Conservation (phyloP, 768 basidiomycete species). For the Hortiboletus campestris region DNA sequence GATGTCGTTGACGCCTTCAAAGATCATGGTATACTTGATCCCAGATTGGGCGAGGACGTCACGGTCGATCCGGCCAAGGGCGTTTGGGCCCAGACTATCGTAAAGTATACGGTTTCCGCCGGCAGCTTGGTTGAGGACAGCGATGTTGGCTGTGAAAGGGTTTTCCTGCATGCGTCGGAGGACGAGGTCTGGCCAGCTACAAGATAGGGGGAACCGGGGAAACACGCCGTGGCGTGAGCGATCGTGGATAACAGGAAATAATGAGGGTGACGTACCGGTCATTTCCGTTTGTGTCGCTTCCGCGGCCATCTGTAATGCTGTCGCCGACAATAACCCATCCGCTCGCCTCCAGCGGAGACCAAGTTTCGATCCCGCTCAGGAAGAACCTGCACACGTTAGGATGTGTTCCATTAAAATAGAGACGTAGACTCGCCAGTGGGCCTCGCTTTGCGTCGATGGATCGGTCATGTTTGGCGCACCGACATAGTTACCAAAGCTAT, state of each 20-base stretch:
- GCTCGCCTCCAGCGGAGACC: background rate
- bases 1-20: constrained; percentile 11
- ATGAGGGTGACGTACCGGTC: background rate
- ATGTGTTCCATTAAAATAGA: background rate
- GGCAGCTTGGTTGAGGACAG: background rate
- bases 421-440: background rate
- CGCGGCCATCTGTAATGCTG: constrained; percentile 3
- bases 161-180: constrained; percentile 4
- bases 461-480: constrained; percentile 14
- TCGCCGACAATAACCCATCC: constrained; percentile 2
- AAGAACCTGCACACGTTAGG: constrained; percentile 2
- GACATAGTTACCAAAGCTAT: constrained; percentile 3
- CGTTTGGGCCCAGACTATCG: background rate
- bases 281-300: constrained; percentile 3
- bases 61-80: background rate
- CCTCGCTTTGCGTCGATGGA: background rate
- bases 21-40: constrained; percentile 7
- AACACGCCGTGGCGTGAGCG: background rate
- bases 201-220: background rate
- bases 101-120: background rate
- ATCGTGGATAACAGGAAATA: background rate
- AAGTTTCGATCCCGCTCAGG: constrained; percentile 1
- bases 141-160: background rate
- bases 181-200: constrained; percentile 2
- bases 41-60: constrained; percentile 2